Evolutionary conservation across 257 asterid species (phyloP), one percentile per base, ranked within the genome.

Genomic region (Petrea volubilis): DNA sequence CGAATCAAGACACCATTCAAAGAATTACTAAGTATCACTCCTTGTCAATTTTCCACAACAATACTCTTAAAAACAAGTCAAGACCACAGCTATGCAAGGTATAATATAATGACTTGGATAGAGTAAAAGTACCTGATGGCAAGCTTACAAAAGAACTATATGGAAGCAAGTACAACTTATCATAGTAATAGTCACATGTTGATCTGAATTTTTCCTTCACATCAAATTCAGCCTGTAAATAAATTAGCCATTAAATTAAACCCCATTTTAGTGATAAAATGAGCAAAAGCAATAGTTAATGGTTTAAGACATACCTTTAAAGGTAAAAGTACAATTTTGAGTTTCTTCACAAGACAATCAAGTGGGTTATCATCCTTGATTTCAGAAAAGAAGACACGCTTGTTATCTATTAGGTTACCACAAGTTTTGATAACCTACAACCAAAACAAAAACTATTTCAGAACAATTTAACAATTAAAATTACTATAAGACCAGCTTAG

Each of bases 281-380:
- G 1, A 38, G 17, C 44, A 38, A 8, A 34, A 55, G 47, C 18
- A 28, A 18, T 28, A 25, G 21, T 17, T 36, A 21, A 34, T 44
- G 2, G 31, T 27, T 33, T n/a, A 43, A 29, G 36, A 4, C 86
- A 24, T 84, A 86, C 97, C 71, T 85, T 76, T 31, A 74, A 18
- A 0, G 86, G 86, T 46, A 88, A 23, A 27, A 61, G 65, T 13
- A 58, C 69, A 40, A 93, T 79, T 13, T 33, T 71, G 1, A 89
- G 77, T 60, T 74, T 79, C 49, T 67, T 79, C 5, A 90, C 77
- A 12, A 93, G 89, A 66, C 94, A 85, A 23, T 84, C 83, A 5
- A 93, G 79, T 27, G 87, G 90, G 34, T 90, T 93, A 18, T 84
- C 96, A 70, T 93, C 90, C 80, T 66, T 86, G 12, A 88, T 50